These are phyloP conservation scores for Neotropicomus parvogracilis DNA, from an alignment of 1,284 basidiomycete species.

Conservation along the genomic window DNA sequence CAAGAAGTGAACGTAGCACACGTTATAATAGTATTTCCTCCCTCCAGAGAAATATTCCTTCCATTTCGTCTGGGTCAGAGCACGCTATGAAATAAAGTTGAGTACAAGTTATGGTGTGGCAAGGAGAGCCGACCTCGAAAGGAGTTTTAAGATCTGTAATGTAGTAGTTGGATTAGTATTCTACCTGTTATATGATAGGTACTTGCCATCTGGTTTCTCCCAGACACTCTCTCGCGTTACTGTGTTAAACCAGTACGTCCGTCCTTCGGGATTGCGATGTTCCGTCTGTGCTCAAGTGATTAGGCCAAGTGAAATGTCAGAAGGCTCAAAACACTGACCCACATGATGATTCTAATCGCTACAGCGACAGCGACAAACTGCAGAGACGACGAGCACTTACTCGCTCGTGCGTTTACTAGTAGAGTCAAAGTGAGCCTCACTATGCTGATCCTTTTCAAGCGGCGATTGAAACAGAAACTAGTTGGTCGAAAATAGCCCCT, in stretches of 20 bases:
- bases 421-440: background rate
- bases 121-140: conserved; percentile 63
- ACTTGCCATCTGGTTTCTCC: conserved; percentile 80
- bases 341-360: conserved; percentile 20
- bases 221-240: conserved; percentile 75
- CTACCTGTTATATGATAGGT: conserved; percentile 15
- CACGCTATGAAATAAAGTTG: conserved; percentile 51
- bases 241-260: conserved; percentile 86
- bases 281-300: conserved; percentile 50
- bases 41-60: conserved; percentile 90
- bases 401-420: too few relatives aligned
- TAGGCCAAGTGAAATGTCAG: background rate
- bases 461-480: conserved; percentile 20
- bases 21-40: conserved; percentile 91
- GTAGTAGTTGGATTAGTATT: conserved; percentile 14
- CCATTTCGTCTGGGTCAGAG: conserved; percentile 85
- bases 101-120: conserved; percentile 2
- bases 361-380: background rate
- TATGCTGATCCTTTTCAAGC: conserved; percentile 21
- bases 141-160: conserved; percentile 70
- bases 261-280: conserved; percentile 78
- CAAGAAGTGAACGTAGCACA: conserved; percentile 34
- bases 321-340: conserved; percentile 26
- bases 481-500: background rate
- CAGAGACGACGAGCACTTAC: conserved; percentile 1